Percentiles rank a stretch among this genome's conserved stretches.
Conservation (phyloP, 2,329 filamentous ascomycete species). For the Cercospora citrullina region DNA sequence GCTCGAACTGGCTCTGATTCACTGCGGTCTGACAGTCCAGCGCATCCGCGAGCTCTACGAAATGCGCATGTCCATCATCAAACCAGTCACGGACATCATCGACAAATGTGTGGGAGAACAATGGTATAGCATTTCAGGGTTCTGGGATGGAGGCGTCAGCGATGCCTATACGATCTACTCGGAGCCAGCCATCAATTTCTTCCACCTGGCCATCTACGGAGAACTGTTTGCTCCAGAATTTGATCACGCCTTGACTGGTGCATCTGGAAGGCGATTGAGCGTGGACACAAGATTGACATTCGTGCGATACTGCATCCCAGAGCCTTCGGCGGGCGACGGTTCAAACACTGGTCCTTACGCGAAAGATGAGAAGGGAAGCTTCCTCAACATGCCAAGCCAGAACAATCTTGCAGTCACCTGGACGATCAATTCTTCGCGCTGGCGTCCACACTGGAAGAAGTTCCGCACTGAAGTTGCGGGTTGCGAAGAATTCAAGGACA, state of each 20-base stretch:
- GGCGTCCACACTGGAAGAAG: slow-evolving; percentile 34
- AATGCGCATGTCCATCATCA: slow-evolving; percentile 37
- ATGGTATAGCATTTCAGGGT: slow-evolving; percentile 32
- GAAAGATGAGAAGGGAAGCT: background rate
- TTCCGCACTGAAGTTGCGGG: slow-evolving; percentile 19
- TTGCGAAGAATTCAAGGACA: slow-evolving; percentile 23
- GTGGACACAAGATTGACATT: slow-evolving; percentile 35
- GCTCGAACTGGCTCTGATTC: slow-evolving; percentile 34
- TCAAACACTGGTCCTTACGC: slow-evolving; percentile 27
- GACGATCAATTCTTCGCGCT: slow-evolving; percentile 32
- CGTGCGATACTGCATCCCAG: slow-evolving; percentile 38
- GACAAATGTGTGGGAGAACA: slow-evolving; percentile 39
- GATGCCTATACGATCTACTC: slow-evolving; percentile 35
- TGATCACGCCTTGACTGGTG: slow-evolving; percentile 26
- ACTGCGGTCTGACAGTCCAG: slow-evolving; percentile 37
- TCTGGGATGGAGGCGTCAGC: slow-evolving; percentile 39
- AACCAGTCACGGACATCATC: slow-evolving; percentile 38
- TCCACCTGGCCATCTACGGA: slow-evolving; percentile 40
- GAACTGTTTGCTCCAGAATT: slow-evolving; percentile 36
- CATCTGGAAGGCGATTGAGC: slow-evolving; percentile 13
- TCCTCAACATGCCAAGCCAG: background rate
- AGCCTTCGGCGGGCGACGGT: slow-evolving; percentile 24
- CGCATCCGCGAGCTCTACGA: slow-evolving; percentile 36
- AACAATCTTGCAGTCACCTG: slow-evolving; percentile 23
- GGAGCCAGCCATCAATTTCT: slow-evolving; percentile 32